Evolutionary conservation across 140 eudicot genomes (phyloP), one percentile per base, ranked within the genome.

Genomic region (Ambrosia hybrid): DNA sequence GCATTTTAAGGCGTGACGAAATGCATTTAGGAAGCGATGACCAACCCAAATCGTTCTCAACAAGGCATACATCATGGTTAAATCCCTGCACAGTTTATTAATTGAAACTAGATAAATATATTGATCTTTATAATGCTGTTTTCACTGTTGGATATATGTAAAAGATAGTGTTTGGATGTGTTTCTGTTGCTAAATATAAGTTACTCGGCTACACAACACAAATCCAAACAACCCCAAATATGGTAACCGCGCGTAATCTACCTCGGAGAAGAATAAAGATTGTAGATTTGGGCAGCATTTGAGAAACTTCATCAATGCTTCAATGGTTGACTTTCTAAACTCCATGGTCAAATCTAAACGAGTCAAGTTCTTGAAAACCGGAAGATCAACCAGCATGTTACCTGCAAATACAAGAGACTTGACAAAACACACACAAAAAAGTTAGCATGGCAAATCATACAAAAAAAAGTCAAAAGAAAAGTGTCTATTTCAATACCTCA

Each of bases 371-470:
- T 73, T 46, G 70, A 90, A 90, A 37, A 67, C 51, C 3, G 91
- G 96, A 71, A 85, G 77, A 51, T 66, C 68, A 63, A 67, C 81
- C 57, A 65, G 36, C 73, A 72, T 56, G 33, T 80, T 80, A 61
- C 77, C 87, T 74, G 84, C 88, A 38, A 60, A 76, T 61, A 68
- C 76, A 58, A 90, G 89, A 74, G 85, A 83, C 96, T 90, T 73
- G 10, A 45, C 68, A 74, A 52, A 60, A 21, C 30, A 21, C 30
- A 48, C 6, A 41, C 51, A 21, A 36, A 34, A 51, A 36, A 63
- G 80, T 79, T 71, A 82, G 76, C 53, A 63, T 8, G 9, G 57
- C 39, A 75, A 15, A 65, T 41, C 2, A 57, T n/a, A 48, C 16
- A n/a, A n/a, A 12, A 33, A 57, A 33, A 36, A 38, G 59, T 26